Percentiles rank a stretch among this genome's conserved stretches.
These are phyloP conservation scores for Trichoderma citrinoviride DNA, from an alignment of 2,329 filamentous ascomycete genomes.

Conservation along the genomic window DNA sequence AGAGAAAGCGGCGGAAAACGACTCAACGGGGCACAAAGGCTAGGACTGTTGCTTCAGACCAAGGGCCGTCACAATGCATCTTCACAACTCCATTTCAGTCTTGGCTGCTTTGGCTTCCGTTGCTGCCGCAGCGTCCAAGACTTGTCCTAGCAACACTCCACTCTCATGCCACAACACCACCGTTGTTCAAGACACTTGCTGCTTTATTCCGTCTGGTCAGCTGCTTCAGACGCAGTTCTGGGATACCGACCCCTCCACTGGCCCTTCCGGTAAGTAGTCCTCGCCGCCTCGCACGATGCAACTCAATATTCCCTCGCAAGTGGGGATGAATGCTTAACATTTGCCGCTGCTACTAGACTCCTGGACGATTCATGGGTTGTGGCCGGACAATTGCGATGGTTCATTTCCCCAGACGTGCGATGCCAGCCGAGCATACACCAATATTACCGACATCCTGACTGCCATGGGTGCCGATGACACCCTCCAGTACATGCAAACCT, in stretches of 20 bases:
- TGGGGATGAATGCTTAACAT: not conserved
- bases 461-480: constrained; percentile 51
- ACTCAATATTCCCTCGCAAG: constrained; percentile 1
- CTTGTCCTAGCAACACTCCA: constrained; percentile 38
- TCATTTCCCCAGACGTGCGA: constrained; percentile 68
- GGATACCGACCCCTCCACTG: constrained; percentile 63
- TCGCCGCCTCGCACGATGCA: constrained; percentile 1
- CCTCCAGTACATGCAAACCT: constrained; percentile 64
- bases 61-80: constrained; percentile 17
- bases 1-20: not conserved
- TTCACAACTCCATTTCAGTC: constrained; percentile 22
- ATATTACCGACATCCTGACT: constrained; percentile 62
- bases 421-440: constrained; percentile 56
- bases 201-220: constrained; percentile 68
- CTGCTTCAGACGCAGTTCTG: constrained; percentile 75
- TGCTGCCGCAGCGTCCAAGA: constrained; percentile 21
- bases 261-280: constrained; percentile 45
- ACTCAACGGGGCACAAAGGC: not conserved
- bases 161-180: constrained; percentile 64
- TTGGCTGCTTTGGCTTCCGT: constrained; percentile 24
- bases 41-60: not conserved
- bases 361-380: constrained; percentile 72
- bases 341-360: constrained; percentile 43
- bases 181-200: constrained; percentile 62
- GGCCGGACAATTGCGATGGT: constrained; percentile 67